Conservation (phyloP, 2,329 filamentous ascomycete genomes). For the Sclerotinia nivalis region DNA sequence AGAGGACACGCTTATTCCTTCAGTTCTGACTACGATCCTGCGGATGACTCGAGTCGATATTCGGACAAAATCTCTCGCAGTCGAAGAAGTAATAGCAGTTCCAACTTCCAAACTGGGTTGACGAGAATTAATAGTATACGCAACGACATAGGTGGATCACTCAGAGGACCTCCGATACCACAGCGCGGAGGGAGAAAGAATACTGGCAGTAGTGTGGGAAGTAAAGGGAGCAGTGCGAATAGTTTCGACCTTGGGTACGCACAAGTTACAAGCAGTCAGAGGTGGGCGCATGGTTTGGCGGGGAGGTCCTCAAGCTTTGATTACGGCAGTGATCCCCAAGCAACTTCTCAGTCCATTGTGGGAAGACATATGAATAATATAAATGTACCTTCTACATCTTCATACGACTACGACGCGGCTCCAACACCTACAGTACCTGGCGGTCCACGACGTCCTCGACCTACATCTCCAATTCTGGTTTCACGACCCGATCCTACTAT, state of each 20-base stretch:
- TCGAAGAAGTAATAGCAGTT: constrained; percentile 78
- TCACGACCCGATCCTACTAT: constrained; percentile 31
- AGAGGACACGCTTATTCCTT: constrained; percentile 54
- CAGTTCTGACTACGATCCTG: constrained; percentile 60
- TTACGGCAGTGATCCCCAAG: constrained; percentile 51
- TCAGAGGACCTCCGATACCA: constrained; percentile 42
- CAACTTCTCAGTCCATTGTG: constrained; percentile 39
- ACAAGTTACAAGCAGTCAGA: constrained; percentile 58
- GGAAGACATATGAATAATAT: constrained; percentile 37
- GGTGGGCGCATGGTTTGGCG: constrained; percentile 52
- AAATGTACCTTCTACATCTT: constrained; percentile 27
- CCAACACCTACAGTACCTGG: constrained; percentile 82
- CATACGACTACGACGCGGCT: constrained; percentile 71
- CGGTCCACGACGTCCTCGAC: constrained; percentile 64
- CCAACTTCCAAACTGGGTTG: constrained; percentile 63
- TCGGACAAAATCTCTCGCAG: constrained; percentile 56
- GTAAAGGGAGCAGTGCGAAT: constrained; percentile 69
- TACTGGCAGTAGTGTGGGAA: constrained; percentile 66
- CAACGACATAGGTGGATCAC: constrained; percentile 40
- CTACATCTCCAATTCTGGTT: constrained; percentile 43
- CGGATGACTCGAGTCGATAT: constrained; percentile 54
- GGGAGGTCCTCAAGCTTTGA: constrained; percentile 75
- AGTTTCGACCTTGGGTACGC: constrained; percentile 66
- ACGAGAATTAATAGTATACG: constrained; percentile 64
- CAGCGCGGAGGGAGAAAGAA: constrained; percentile 51